Evolutionary conservation across 2,329 filamentous ascomycete genomes (phyloP).

Genomic region (Colletotrichum liriopes): DNA sequence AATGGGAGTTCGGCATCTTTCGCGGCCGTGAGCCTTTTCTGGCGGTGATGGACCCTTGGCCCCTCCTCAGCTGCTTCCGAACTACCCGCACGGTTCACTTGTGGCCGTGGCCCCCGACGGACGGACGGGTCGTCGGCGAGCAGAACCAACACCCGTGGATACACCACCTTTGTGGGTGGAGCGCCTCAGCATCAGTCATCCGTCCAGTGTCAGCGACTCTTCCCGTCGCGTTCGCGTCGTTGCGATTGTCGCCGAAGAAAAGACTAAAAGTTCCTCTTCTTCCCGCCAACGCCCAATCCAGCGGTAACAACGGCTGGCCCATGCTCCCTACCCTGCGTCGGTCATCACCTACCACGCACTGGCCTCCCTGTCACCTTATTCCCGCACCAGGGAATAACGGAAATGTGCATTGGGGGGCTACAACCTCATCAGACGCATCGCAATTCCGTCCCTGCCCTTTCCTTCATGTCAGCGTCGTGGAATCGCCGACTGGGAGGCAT

Average conservation of each 20-base stretch:
- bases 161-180: neutral
- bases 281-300: conserved; percentile 18
- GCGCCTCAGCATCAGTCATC: conserved; percentile 17
- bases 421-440: neutral
- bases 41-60: neutral
- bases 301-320: conserved; percentile 18
- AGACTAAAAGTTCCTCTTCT: conserved; percentile 14
- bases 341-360: neutral
- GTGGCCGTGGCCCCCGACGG: conserved; percentile 28
- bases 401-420: neutral
- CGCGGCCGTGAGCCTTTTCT: neutral
- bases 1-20: conserved; percentile 26
- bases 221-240: conserved; percentile 25
- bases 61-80: conserved; percentile 15
- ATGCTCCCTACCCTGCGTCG: neutral
- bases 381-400: conserved; percentile 13
- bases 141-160: neutral
- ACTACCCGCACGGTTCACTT: conserved; percentile 32
- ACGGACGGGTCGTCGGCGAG: conserved; percentile 19
- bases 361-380: neutral
- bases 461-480: conserved; percentile 18
- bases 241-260: conserved; percentile 9
- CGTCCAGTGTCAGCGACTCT: neutral
- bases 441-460: neutral
- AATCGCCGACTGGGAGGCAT: conserved; percentile 13